Base-by-base conservation (phyloP, 129 eudicot species). In the Gnaphalium uliginosum region DNA sequence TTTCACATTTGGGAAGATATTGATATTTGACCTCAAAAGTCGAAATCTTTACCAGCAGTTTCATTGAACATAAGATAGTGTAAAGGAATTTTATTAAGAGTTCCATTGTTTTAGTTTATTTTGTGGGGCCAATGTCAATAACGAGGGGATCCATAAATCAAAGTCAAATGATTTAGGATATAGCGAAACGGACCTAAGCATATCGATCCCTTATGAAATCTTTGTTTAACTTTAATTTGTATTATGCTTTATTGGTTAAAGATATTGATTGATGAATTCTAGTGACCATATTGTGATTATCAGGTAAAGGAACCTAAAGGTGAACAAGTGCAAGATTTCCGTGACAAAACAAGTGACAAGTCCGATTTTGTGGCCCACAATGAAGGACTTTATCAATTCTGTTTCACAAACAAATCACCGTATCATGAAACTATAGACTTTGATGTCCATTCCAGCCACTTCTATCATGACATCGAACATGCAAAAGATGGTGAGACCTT, bases 301-400 rank as follows among this genome's bases (percentile, higher is more conserved):
- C 77, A 93, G 98, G 96, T 93, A 21, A 94, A 80, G 53, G 97
- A 96, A 57, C 98, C 98, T 6, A 82, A 83, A 46, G 97, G 96
- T 23, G 96, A 90, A 66, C 98, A 90, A 70, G 63, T 94, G 76
- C 93, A 89, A 21, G 96, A 90, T 73, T 72, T 85, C 33, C 97
- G 86, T 21, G 93, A 94, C 87, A 88, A 87, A 66, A 87, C 83
- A 32, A 89, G 90, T 24, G 96, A 88, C 19, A 94, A 88, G 82
- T 82, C 79, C 21, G 96, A 89, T 67, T 94, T 94, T 39, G 89
- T 85, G 72, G 91, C 84, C 50, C 83, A 82, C 41, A 84, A 89
- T n/a, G 85, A 87, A 79, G 98, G 98, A 62, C 81, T 89, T 43
- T 84, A 90, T 64, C 83, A 83, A 18, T 94, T 94, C 62, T 94